Evolutionary conservation across 1,284 basidiomycete genomes (phyloP), one percentile per base, ranked within the genome.

Genomic region (Apiotrichum gamsii): DNA sequence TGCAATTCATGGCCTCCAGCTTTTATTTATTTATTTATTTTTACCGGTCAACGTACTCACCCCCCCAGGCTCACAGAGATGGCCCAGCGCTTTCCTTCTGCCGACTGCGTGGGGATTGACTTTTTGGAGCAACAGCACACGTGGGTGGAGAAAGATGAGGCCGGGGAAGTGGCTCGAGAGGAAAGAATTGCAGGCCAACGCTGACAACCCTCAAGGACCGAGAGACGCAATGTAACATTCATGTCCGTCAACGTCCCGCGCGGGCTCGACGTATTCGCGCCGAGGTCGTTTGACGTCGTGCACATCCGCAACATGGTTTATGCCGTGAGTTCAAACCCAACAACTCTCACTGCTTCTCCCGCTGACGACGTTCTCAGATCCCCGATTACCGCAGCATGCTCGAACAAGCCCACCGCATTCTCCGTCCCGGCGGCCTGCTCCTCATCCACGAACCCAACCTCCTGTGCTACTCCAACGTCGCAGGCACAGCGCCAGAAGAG

Each of bases 91-190:
- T 60, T 53, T 21, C 58, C 56, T 4, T 41, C 48, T 23, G 53
- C 47, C 11, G 58, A 60, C 31, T 60, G 56, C 28, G 51, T 60
- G 8, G 58, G 56, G 5, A 45, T 60, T 16, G 58, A 60, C 35
- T 31, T 56, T 20, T 41, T 49, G 29, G 48, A 45, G 14, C 20
- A 51, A 13, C 47, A 55, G 37, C 53, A 56, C 33, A 45, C 45
- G 57, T 57, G 32, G 24, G 57, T 51, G 21, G 3, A 16, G n/a
- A n/a, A n/a, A n/a, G n/a, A n/a, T n/a, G n/a, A n/a, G n/a, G n/a
- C n/a, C n/a, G n/a, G n/a, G n/a, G n/a, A n/a, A n/a, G n/a, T n/a
- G n/a, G n/a, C n/a, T n/a, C n/a, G n/a, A n/a, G n/a, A n/a, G n/a
- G n/a, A n/a, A n/a, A n/a, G n/a, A n/a, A n/a, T n/a, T n/a, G n/a